Evolutionary conservation across 495 filamentous ascomycete species (phyloP).

Genomic region (Neurospora hispaniola): DNA sequence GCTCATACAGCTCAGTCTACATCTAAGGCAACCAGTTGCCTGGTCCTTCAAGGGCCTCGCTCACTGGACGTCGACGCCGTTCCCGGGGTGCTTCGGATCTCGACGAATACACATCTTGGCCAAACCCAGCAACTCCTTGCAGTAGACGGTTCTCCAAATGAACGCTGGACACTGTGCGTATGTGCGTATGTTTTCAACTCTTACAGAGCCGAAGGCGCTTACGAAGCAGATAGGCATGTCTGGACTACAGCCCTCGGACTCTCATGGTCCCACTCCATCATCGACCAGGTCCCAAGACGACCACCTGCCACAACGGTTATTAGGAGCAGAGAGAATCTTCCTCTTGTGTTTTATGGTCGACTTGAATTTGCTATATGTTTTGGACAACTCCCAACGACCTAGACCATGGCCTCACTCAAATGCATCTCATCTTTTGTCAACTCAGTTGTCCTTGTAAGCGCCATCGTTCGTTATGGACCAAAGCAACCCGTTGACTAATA

Average conservation of each 20-base stretch:
- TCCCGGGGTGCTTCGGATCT: neutral
- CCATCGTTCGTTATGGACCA: neutral
- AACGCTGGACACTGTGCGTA: neutral
- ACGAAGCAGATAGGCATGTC: neutral
- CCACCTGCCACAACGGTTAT: neutral
- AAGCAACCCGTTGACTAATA: neutral
- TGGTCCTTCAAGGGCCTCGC: neutral
- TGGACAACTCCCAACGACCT: neutral
- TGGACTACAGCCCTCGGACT: neutral
- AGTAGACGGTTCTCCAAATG: neutral
- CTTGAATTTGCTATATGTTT: neutral
- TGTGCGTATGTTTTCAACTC: neutral
- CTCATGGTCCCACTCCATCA: neutral
- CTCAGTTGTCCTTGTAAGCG: neutral
- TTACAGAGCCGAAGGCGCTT: neutral
- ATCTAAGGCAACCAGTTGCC: neutral
- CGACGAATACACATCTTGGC: neutral
- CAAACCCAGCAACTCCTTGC: neutral
- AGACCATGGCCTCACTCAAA: neutral
- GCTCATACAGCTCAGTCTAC: neutral
- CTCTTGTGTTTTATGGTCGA: neutral
- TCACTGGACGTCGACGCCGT: neutral
- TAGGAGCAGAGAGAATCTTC: neutral
- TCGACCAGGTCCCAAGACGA: neutral
- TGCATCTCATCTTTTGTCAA: neutral